A percentile compares a stretch with the other conserved stretches of the same genome.
These are phyloP conservation scores for Phytophthora aleatoria DNA, from an alignment of 352 stramenopile genomes.

Conservation along the genomic window DNA sequence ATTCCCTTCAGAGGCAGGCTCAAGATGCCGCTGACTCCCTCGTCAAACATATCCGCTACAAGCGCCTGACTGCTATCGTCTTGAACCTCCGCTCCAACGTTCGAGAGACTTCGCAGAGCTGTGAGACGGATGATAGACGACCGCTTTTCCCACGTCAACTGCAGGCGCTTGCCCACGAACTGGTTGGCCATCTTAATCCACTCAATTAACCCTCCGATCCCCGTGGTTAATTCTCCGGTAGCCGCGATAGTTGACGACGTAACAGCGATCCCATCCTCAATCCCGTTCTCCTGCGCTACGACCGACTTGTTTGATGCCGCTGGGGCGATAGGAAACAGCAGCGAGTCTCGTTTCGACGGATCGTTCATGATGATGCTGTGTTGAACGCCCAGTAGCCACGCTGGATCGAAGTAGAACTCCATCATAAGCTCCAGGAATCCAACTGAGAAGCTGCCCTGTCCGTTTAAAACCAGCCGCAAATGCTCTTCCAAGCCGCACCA, in stretches of 20 bases:
- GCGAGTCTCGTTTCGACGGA: slow-evolving; percentile 71
- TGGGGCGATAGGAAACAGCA: slow-evolving; percentile 70
- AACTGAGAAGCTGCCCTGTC: slow-evolving; percentile 68
- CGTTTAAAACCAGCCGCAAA: slow-evolving; percentile 69
- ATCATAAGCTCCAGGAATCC: slow-evolving; percentile 86
- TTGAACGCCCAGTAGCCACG: slow-evolving; percentile 61
- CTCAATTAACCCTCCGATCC: slow-evolving; percentile 47
- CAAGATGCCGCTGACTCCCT: slow-evolving; percentile 62
- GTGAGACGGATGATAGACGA: slow-evolving; percentile 63
- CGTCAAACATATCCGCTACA: slow-evolving; percentile 62
- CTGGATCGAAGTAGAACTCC: slow-evolving; percentile 83
- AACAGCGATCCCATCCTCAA: slow-evolving; percentile 52
- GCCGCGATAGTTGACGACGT: slow-evolving; percentile 15
- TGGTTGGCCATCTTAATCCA: slow-evolving; percentile 76
- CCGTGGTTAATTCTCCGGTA: slow-evolving; percentile 32
- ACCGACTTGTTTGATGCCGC: slow-evolving; percentile 29
- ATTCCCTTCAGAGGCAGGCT: slow-evolving; percentile 67
- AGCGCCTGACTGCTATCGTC: slow-evolving; percentile 16
- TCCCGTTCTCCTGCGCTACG: slow-evolving; percentile 51
- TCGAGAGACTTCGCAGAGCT: slow-evolving; percentile 65
- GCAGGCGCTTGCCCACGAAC: slow-evolving; percentile 67
- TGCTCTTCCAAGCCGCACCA: slow-evolving; percentile 88
- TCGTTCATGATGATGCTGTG: slow-evolving; percentile 89
- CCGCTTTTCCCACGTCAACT: slow-evolving; percentile 81
- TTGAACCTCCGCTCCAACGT: slow-evolving; percentile 19